Evolutionary conservation across 2,329 filamentous ascomycete species (phyloP).

Genomic region (Cladosporium halotolerans): DNA sequence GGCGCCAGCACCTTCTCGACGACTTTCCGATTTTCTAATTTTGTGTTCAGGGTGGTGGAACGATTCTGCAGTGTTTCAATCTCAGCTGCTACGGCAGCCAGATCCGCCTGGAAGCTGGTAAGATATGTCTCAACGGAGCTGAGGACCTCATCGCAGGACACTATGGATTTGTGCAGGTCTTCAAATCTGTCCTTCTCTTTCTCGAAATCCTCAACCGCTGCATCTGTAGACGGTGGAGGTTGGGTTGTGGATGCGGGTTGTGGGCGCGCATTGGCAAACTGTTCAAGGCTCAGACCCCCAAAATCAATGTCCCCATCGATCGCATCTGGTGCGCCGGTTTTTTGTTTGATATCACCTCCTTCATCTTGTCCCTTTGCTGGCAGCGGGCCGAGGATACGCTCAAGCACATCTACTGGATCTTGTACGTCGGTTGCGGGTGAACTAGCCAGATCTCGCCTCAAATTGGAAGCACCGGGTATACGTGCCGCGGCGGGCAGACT

Average conservation of each 20-base stretch:
- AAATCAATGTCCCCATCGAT: slow-evolving; percentile 70
- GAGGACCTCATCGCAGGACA: slow-evolving; percentile 85
- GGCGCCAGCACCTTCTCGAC: slow-evolving; percentile 85
- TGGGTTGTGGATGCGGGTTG: slow-evolving; percentile 25
- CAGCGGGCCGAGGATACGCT: slow-evolving; percentile 48
- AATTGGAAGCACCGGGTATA: slow-evolving; percentile 59
- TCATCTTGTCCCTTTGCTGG: background rate
- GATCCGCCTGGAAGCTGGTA: slow-evolving; percentile 85
- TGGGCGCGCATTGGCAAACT: slow-evolving; percentile 49
- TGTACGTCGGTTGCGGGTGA: slow-evolving; percentile 50
- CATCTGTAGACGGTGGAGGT: slow-evolving; percentile 9
- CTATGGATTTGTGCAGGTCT: slow-evolving; percentile 81
- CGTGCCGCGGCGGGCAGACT: slow-evolving; percentile 64
- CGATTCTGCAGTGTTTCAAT: slow-evolving; percentile 89
- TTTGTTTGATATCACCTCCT: background rate
- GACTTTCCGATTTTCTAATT: slow-evolving; percentile 79
- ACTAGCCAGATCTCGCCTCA: slow-evolving; percentile 53
- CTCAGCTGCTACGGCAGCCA: slow-evolving; percentile 86
- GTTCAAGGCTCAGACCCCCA: slow-evolving; percentile 66
- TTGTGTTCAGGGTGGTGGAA: slow-evolving; percentile 73
- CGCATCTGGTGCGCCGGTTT: slow-evolving; percentile 35
- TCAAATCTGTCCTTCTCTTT: slow-evolving; percentile 79
- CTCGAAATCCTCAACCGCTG: slow-evolving; percentile 52
- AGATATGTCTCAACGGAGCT: slow-evolving; percentile 90
- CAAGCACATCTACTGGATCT: slow-evolving; percentile 67